phyloP scores from a whole-genome alignment of 768 basidiomycete species.

The Termitomyces sp. region DNA sequence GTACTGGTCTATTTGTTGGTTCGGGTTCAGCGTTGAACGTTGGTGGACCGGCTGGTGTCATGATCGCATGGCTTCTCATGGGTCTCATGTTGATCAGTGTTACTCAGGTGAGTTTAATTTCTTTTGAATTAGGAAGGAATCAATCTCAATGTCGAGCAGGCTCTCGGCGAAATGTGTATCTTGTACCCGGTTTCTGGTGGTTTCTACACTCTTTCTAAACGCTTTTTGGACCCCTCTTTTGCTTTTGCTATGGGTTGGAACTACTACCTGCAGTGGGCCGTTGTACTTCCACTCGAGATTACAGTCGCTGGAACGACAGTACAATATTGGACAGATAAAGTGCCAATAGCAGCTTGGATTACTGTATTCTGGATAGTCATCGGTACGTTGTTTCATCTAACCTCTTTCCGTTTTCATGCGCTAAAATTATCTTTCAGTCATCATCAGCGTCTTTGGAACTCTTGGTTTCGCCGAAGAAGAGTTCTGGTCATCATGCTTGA shows the following conservation, averaged over 20 bases:
- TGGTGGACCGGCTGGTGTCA: conserved; percentile 41
- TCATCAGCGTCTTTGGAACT: conserved; percentile 39
- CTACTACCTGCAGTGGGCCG: conserved; percentile 44
- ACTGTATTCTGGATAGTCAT: conserved; percentile 41
- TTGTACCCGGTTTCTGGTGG: conserved; percentile 46
- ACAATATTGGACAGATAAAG: conserved; percentile 37
- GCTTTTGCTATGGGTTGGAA: conserved; percentile 52
- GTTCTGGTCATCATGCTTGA: conserved; percentile 49
- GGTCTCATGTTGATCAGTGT: conserved; percentile 47
- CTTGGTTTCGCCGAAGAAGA: conserved; percentile 47
- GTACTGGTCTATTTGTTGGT: conserved; percentile 47
- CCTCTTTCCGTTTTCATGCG: background rate
- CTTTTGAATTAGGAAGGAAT: background rate
- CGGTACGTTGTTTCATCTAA: conserved; percentile 17
- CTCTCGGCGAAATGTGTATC: conserved; percentile 48
- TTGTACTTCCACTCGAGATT: conserved; percentile 41
- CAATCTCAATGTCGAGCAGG: conserved; percentile 20
- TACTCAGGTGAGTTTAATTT: conserved; percentile 31
- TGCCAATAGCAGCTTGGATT: conserved; percentile 42
- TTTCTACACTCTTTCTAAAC: conserved; percentile 43
- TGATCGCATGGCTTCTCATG: conserved; percentile 43
- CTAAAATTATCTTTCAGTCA: conserved; percentile 22
- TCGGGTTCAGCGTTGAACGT: conserved; percentile 35
- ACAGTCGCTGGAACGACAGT: conserved; percentile 43
- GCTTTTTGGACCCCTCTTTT: conserved; percentile 45